These are phyloP conservation scores for Tylopilus sp. DNA, from an alignment of 768 basidiomycete species.

Conservation along the genomic window DNA sequence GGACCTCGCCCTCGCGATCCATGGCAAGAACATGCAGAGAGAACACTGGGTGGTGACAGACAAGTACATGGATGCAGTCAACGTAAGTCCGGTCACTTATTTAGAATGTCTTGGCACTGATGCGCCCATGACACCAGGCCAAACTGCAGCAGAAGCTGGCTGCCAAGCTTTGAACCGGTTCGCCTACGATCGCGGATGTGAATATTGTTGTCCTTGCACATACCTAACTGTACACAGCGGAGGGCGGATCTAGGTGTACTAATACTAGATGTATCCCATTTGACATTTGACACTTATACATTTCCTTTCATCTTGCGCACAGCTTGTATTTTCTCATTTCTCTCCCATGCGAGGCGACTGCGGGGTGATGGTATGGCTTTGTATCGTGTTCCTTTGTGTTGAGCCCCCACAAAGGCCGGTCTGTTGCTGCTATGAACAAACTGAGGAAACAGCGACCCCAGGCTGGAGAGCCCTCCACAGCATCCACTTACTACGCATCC, in stretches of 20 bases:
- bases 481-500: not conserved
- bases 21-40: conserved; percentile 86
- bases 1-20: conserved; percentile 92
- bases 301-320: not conserved
- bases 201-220: conserved; percentile 11
- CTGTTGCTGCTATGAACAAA: conserved; percentile 17
- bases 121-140: conserved; percentile 27
- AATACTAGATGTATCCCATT: conserved; percentile 16
- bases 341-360: not conserved
- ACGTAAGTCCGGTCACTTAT: conserved; percentile 54
- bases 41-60: conserved; percentile 97
- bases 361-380: conserved; percentile 3
- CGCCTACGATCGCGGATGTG: not conserved
- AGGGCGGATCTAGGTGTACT: conserved; percentile 20
- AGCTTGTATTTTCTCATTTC: not conserved
- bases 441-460: conserved; percentile 21
- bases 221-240: conserved; percentile 9
- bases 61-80: conserved; percentile 90
- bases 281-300: not conserved
- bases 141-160: conserved; percentile 46
- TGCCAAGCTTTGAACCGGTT: conserved; percentile 17
- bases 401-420: not conserved
- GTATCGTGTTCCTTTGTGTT: not conserved
- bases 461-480: not conserved
- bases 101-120: conserved; percentile 10